Base-by-base conservation (phyloP, 2,329 filamentous ascomycete genomes). In the Cryphonectria japonica region DNA sequence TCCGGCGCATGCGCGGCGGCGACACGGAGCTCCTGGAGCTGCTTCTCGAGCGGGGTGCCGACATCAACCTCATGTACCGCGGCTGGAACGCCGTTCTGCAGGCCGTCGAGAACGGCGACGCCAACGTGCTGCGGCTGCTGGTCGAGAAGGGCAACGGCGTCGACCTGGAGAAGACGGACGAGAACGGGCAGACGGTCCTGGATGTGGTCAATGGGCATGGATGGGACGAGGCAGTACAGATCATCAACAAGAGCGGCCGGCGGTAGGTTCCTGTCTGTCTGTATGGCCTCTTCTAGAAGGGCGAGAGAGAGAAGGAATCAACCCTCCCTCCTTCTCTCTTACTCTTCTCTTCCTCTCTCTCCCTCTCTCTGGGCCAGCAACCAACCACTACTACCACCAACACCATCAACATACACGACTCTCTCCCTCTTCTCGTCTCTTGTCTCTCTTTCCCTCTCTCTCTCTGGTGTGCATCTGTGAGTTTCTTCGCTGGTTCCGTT, bases 71-170 rank as follows among this genome's bases (percentile, higher is more conserved):
- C 78, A 82, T 91, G 72, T 91, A 91, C 79, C 85, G 89, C 0
- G 89, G 88, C 6, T 91, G 89, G 87, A 91, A 88, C 76, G 89
- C 85, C 26, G 83, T 91, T 69, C 87, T 91, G 80, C 89, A 91
- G 78, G 88, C 88, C 0, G 82, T 91, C 16, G 89, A 92, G 80
- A 89, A 90, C 75, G 89, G 89, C 22, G 88, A 91, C 72, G 77
- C 83, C 1, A 77, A 81, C 2, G 82, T 91, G 16, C 80, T 92
- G 54, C 82, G 79, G 63, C 78, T 91, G 29, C 78, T 91, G 4
- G 81, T 84, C 16, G 79, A 83, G 60, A 72, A 74, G 61, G 72
- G 71, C 67, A 73, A 73, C 70, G 57, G 64, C 32, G 73, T 76
- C 52, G 73, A 78, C 66, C 72, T 78, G 5, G 73, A 77, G 32